Conservation (phyloP, 2,329 filamentous ascomycete genomes). For the Colletotrichum sp. region DNA sequence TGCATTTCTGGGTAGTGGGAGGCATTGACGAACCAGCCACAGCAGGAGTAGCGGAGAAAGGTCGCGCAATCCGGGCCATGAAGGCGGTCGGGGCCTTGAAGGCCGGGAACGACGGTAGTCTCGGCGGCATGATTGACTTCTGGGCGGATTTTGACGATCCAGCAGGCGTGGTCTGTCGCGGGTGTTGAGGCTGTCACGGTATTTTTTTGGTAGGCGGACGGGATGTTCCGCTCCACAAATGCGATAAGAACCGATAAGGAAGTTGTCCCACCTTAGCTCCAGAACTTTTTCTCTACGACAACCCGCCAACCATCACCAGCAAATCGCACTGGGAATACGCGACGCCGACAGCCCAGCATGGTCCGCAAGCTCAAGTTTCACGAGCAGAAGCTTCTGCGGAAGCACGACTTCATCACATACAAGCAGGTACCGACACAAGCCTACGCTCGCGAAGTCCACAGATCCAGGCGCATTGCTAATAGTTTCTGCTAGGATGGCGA, state of each 20-base stretch:
- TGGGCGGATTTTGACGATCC: neutral
- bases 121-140: conserved; percentile 41
- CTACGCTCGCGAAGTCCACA: neutral
- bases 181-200: conserved; percentile 20
- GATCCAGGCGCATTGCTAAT: conserved; percentile 1
- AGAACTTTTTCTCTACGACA: conserved; percentile 4
- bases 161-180: conserved; percentile 13
- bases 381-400: conserved; percentile 93
- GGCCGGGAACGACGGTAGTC: conserved; percentile 33
- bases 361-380: conserved; percentile 96
- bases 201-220: conserved; percentile 21
- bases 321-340: neutral
- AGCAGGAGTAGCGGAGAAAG: conserved; percentile 16
- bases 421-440: conserved; percentile 46
- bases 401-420: conserved; percentile 93
- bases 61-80: conserved; percentile 12
- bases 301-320: neutral
- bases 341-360: conserved; percentile 59
- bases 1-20: neutral
- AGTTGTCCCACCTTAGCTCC: conserved; percentile 13
- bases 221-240: conserved; percentile 19
- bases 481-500: conserved; percentile 10
- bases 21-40: conserved; percentile 7
- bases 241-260: conserved; percentile 20
- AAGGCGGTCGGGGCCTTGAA: conserved; percentile 14